Evolutionary conservation across 2,329 filamentous ascomycete species (phyloP).

Genomic region (Ascocoryne sarcoides): DNA sequence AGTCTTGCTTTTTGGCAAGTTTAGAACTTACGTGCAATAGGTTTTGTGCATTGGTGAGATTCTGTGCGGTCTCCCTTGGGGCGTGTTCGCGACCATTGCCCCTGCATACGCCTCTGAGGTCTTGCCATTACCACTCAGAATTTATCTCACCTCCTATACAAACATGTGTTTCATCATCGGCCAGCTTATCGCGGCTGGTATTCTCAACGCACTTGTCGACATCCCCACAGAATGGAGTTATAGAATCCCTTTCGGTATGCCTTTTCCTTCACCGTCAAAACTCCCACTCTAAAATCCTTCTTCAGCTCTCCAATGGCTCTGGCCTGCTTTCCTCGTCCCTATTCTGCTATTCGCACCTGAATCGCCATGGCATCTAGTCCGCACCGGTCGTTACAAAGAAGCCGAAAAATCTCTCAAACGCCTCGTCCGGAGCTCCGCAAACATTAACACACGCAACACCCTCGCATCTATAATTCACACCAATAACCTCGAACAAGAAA

Average conservation of each 20-base stretch:
- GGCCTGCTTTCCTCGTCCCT: slow-evolving; percentile 32
- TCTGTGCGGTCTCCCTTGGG: slow-evolving; percentile 3
- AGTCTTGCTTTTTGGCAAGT: slow-evolving; percentile 37
- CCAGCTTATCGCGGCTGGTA: slow-evolving; percentile 38
- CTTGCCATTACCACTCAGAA: neutral
- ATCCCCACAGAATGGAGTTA: slow-evolving; percentile 25
- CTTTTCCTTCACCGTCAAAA: no score
- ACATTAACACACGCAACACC: slow-evolving; percentile 30
- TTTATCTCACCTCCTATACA: slow-evolving; percentile 18
- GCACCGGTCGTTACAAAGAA: slow-evolving; percentile 10
- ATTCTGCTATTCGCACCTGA: slow-evolving; percentile 38
- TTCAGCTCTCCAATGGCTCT: slow-evolving; percentile 33
- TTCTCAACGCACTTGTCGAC: slow-evolving; percentile 34
- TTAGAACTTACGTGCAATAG: no score
- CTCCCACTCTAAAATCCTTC: no score
- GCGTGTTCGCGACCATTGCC: neutral
- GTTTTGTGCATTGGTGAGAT: slow-evolving; percentile 1
- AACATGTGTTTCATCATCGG: slow-evolving; percentile 21
- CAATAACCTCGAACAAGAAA: slow-evolving; percentile 41
- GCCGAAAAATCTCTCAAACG: slow-evolving; percentile 23
- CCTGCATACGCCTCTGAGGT: slow-evolving; percentile 2
- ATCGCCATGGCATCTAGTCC: slow-evolving; percentile 33
- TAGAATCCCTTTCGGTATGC: slow-evolving; percentile 36
- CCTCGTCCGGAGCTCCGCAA: slow-evolving; percentile 28
- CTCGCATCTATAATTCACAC: slow-evolving; percentile 47